Evolutionary conservation across 169 alveolate species (phyloP), one percentile per base, ranked within the genome.

Genomic region (Plasmodium cynomolgi): DNA sequence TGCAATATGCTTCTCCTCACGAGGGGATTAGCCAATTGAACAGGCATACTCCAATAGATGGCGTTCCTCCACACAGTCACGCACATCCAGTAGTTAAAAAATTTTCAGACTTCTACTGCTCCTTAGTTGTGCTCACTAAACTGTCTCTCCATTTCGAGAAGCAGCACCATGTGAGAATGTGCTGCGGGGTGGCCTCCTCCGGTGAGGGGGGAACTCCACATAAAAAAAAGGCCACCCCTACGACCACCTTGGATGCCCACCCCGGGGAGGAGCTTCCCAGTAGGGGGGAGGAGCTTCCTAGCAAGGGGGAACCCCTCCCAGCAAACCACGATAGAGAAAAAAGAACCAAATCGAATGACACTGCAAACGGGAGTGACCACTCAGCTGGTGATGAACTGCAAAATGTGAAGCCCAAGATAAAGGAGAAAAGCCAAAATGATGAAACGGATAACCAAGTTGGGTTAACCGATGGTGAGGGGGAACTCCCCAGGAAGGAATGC

Each of bases 41-140:
- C 41, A 26, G n/a, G 2, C 77, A 2, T 13, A 6, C 31, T 2
- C n/a, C 17, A 26, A 1, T 1, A 2, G 84, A 77, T 17, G 20
- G 62, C 34, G 5, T 11, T 77, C 31, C 20, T 3, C 62, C 62
- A 2, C 15, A 77, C 20, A 8, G 81, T 7, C 91, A 90, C 31
- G 31, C 37, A 39, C 94, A 90, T 81, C 50, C 37, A 31, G 17
- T 90, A 41, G 74, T 81, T 5, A 90, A 90, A 33, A 4, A 39
- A 2, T 68, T 90, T 81, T 15, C 94, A n/a, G 91, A 90, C 34
- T 90, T 90, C 83, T 90, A 90, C 74, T 90, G 68, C 56, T 79
- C 94, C 20, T 11, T 90, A 11, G 37, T 81, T 31, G 34, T 81
- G 9, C 41, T 90, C 17, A 80, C 77, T 13, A 41, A 81, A 6